phyloP scores from a whole-genome alignment of 2,329 filamentous ascomycete genomes.

The Nigrograna mackinnonii region DNA sequence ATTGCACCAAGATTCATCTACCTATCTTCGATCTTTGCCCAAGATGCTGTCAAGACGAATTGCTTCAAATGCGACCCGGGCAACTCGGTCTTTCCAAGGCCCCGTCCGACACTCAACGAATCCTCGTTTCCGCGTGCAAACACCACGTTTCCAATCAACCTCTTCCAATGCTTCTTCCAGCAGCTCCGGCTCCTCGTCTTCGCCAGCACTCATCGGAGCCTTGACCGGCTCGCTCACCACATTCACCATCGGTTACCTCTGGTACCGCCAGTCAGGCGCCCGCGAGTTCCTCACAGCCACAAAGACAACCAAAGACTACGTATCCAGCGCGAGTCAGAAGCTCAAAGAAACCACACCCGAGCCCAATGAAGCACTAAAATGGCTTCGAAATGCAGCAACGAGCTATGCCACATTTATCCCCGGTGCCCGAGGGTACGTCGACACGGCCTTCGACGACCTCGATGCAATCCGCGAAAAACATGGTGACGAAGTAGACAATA shows the following conservation, averaged over 20 bases:
- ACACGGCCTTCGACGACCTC: constrained; percentile 70
- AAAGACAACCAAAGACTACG: constrained; percentile 63
- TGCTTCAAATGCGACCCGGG: constrained; percentile 31
- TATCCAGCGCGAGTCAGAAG: constrained; percentile 62
- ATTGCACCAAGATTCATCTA: too few species aligned
- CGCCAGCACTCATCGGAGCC: constrained; percentile 51
- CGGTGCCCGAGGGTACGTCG: constrained; percentile 69
- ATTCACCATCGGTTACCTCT: constrained; percentile 52
- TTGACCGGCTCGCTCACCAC: constrained; percentile 54
- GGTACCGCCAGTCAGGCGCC: constrained; percentile 59
- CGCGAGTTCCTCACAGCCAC: constrained; percentile 53
- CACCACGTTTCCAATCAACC: constrained; percentile 37
- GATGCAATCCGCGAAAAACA: constrained; percentile 71
- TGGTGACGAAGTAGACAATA: constrained; percentile 69
- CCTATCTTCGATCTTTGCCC: not conserved
- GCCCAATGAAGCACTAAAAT: constrained; percentile 67
- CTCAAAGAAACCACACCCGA: constrained; percentile 66
- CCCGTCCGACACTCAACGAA: constrained; percentile 26
- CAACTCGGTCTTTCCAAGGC: constrained; percentile 31
- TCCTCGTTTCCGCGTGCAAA: constrained; percentile 30
- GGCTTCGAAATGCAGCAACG: constrained; percentile 67
- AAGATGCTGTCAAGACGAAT: constrained; percentile 38
- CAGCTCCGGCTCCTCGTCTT: constrained; percentile 23
- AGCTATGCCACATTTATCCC: constrained; percentile 74
- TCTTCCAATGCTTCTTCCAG: constrained; percentile 12